phyloP scores from a whole-genome alignment of 257 asterid genomes.

The Solanum dulcamara region DNA sequence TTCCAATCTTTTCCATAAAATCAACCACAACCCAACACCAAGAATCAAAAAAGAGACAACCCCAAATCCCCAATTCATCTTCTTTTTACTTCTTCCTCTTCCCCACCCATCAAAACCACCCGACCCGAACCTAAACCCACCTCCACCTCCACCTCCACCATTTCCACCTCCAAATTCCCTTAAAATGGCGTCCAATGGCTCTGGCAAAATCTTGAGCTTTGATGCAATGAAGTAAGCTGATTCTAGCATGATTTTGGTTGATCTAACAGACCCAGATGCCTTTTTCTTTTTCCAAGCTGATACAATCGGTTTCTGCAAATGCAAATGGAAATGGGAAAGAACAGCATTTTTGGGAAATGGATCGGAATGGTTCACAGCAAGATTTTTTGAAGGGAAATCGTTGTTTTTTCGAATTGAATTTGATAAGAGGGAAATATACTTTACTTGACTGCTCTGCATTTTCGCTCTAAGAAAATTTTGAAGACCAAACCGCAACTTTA shows the following conservation, averaged over 20 bases:
- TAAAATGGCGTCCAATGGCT: constrained; percentile 42
- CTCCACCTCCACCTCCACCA: constrained; percentile 25
- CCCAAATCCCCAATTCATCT: constrained; percentile 21
- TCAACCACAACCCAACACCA: constrained; percentile 33
- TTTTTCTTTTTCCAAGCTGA: constrained; percentile 26
- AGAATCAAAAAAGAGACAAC: constrained; percentile 21
- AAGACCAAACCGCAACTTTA: background rate
- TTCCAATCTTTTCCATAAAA: constrained; percentile 29
- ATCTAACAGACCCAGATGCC: constrained; percentile 22
- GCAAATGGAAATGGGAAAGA: background rate
- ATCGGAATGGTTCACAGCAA: background rate
- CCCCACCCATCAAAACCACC: constrained; percentile 52
- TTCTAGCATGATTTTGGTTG: constrained; percentile 33
- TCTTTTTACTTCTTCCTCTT: constrained; percentile 19
- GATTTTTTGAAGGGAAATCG: background rate
- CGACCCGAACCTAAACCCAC: constrained; percentile 30
- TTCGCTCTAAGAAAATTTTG: background rate
- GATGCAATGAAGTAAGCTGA: constrained; percentile 65
- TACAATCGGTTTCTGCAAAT: constrained; percentile 8
- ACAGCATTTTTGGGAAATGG: background rate
- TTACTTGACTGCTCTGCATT: background rate
- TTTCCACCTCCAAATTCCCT: constrained; percentile 57
- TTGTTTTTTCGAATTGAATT: background rate
- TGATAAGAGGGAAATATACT: background rate
- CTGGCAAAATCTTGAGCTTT: constrained; percentile 50